A percentile compares a stretch with the other conserved stretches of the same genome.
Evolutionary conservation across 176 grass and related monocot genomes (phyloP).

Genomic region (Calamus simplicifolius): DNA sequence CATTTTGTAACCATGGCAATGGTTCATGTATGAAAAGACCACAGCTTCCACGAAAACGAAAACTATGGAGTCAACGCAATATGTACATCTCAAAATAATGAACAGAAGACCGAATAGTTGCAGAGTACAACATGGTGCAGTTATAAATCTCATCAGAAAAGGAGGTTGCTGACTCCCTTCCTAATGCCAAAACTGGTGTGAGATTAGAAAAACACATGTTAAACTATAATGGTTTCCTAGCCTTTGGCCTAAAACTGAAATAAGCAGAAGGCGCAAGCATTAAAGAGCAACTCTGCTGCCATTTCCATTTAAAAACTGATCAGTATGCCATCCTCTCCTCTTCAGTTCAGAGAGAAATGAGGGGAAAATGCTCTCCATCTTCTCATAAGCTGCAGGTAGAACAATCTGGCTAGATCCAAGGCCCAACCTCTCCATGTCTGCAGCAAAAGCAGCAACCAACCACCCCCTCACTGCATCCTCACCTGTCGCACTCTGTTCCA

Average conservation of each 20-base stretch:
- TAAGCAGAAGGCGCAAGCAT: conserved; percentile 4
- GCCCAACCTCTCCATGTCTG: conserved; percentile 47
- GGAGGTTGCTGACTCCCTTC: too few species aligned
- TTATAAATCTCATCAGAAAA: too few species aligned
- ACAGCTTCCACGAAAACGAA: too few species aligned
- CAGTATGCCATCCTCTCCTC: conserved; percentile 75
- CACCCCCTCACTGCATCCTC: conserved; percentile 82
- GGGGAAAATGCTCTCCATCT: conserved; percentile 57
- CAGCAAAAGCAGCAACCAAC: conserved; percentile 70
- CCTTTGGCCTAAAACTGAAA: neutral
- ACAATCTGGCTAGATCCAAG: conserved; percentile 18
- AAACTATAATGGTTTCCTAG: neutral
- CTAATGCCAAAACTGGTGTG: too few species aligned
- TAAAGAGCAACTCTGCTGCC: conserved; percentile 43
- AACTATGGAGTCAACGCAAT: too few species aligned
- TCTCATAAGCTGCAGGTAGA: conserved; percentile 42
- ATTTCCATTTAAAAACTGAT: conserved; percentile 87
- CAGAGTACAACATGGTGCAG: too few species aligned
- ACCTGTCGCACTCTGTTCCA: conserved; percentile 60
- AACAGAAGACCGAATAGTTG: too few species aligned
- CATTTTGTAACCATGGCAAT: too few species aligned
- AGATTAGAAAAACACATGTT: too few species aligned
- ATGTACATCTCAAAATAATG: too few species aligned
- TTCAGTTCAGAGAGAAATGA: conserved; percentile 51
- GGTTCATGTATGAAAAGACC: too few species aligned